phyloP scores from a whole-genome alignment of 345 rosid genomes.

The Cardamine resedifolia region DNA sequence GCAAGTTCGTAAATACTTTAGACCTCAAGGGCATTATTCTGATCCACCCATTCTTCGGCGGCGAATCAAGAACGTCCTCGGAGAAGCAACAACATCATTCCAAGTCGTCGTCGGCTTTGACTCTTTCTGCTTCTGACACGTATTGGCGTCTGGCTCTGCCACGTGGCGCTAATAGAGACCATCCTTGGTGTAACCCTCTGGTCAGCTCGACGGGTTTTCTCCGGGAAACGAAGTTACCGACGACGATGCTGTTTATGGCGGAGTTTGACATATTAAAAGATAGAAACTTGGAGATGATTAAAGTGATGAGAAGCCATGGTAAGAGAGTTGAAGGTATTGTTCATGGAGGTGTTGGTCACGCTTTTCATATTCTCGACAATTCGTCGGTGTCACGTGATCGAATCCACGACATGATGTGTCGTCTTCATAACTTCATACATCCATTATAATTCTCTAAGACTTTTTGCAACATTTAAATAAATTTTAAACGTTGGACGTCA shows the following conservation, averaged over 20 bases:
- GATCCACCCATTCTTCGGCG: slow-evolving; percentile 75
- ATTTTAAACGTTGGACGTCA: background rate
- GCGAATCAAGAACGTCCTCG: slow-evolving; percentile 53
- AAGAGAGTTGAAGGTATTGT: slow-evolving; percentile 53
- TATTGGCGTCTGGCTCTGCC: slow-evolving; percentile 87
- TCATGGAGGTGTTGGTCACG: slow-evolving; percentile 76
- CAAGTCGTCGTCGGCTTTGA: slow-evolving; percentile 54
- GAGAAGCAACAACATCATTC: slow-evolving; percentile 46
- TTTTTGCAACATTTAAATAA: background rate
- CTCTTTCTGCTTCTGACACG: slow-evolving; percentile 59
- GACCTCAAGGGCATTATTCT: slow-evolving; percentile 52
- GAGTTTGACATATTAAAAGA: slow-evolving; percentile 69
- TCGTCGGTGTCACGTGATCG: slow-evolving; percentile 43
- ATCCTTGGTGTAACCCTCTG: slow-evolving; percentile 80
- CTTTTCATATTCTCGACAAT: slow-evolving; percentile 60
- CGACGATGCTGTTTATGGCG: slow-evolving; percentile 58
- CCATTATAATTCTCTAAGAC: background rate
- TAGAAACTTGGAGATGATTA: slow-evolving; percentile 56
- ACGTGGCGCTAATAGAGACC: slow-evolving; percentile 61
- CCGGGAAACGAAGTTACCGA: slow-evolving; percentile 31
- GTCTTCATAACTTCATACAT: slow-evolving; percentile 54
- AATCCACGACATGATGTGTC: slow-evolving; percentile 59
- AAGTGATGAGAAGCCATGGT: slow-evolving; percentile 50
- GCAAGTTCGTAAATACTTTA: slow-evolving; percentile 20
- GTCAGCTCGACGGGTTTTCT: slow-evolving; percentile 12